These are phyloP conservation scores for Russula abietina DNA, from an alignment of 768 basidiomycete species.

Conservation along the genomic window DNA sequence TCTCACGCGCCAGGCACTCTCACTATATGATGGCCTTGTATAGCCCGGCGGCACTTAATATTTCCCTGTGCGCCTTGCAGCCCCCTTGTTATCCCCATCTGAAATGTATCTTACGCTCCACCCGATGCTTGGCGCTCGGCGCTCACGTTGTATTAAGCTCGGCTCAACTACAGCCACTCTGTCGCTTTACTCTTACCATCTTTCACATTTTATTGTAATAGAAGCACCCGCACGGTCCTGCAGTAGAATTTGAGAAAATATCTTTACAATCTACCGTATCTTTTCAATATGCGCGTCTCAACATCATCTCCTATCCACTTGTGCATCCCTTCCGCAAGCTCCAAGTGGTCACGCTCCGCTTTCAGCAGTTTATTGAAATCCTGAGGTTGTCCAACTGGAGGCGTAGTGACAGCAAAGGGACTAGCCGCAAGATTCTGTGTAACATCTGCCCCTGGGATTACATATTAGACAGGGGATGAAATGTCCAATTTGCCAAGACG, in stretches of 20 bases:
- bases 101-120: conserved; percentile 3
- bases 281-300: conserved; percentile 69
- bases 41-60: conserved; percentile 29
- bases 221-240: neutral
- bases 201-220: conserved; percentile 8
- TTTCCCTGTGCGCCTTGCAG: neutral
- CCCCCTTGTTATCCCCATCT: conserved; percentile 3
- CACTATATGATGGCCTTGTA: conserved; percentile 91
- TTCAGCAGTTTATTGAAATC: conserved; percentile 89
- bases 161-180: neutral
- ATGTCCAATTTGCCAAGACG: conserved; percentile 30
- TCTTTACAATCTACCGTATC: conserved; percentile 59
- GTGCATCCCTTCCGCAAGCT: conserved; percentile 84
- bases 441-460: conserved; percentile 62
- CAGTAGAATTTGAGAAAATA: conserved; percentile 9
- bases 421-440: conserved; percentile 67
- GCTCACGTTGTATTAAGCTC: conserved; percentile 4
- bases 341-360: conserved; percentile 86
- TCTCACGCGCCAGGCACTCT: conserved; percentile 60
- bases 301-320: conserved; percentile 77
- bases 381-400: conserved; percentile 53
- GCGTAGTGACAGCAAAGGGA: conserved; percentile 53
- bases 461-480: conserved; percentile 20
- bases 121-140: conserved; percentile 2
- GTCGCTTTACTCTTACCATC: neutral